Conservation (phyloP, 805 yeast species). For the Wickerhamiella shivajii region DNA sequence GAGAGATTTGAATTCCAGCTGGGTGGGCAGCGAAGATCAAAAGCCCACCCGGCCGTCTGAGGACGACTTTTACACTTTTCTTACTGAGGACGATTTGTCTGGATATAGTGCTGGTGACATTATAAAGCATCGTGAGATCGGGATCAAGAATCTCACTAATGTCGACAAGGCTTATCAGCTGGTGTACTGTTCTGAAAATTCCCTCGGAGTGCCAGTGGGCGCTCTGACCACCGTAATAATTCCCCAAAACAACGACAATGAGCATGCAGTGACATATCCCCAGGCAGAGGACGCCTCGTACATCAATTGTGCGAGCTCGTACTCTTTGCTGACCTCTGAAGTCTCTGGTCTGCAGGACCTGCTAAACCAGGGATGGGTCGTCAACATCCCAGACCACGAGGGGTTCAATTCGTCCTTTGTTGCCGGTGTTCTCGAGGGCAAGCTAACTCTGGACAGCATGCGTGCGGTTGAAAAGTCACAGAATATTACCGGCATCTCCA, state of each 20-base stretch:
- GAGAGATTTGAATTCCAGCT: too few species aligned
- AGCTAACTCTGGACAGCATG: constrained; percentile 20
- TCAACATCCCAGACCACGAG: constrained; percentile 19
- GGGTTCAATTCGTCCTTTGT: constrained; percentile 16
- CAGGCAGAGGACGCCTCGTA: constrained; percentile 15
- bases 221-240: constrained; percentile 13
- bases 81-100: constrained; percentile 1
- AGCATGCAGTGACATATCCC: constrained; percentile 14
- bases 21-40: too few species aligned
- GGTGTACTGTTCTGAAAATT: constrained; percentile 10
- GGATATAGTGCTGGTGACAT: constrained; percentile 6
- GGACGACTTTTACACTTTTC: constrained; percentile 13
- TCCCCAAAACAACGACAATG: constrained; percentile 10
- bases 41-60: too few species aligned
- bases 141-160: constrained; percentile 8
- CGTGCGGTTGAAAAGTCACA: constrained; percentile 16
- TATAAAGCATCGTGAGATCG: constrained; percentile 11
- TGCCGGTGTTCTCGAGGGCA: constrained; percentile 20
- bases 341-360: constrained; percentile 8
- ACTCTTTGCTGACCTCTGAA: constrained; percentile 11
- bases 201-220: constrained; percentile 8
- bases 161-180: constrained; percentile 11
- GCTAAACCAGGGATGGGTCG: constrained; percentile 15
- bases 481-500: constrained; percentile 3
- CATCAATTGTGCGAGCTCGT: constrained; percentile 17